Evolutionary conservation across 495 filamentous ascomycete species (phyloP).

Genomic region (Hypoxylon trugodes): DNA sequence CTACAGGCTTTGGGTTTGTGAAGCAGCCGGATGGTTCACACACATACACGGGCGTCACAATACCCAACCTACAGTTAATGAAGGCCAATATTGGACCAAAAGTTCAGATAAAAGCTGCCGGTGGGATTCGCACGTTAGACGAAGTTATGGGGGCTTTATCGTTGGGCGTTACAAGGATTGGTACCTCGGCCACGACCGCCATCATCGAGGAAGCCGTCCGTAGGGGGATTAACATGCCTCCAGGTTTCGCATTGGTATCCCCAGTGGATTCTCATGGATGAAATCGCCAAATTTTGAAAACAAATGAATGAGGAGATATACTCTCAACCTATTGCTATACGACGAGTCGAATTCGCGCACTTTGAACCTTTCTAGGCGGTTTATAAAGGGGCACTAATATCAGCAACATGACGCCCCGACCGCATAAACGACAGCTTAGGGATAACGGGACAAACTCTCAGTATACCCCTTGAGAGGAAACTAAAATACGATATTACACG

Average conservation of each 20-base stretch:
- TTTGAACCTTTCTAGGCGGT: no score
- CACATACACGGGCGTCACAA: constrained; percentile 60
- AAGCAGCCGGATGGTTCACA: constrained; percentile 60
- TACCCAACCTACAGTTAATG: constrained; percentile 62
- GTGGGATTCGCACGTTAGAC: constrained; percentile 60
- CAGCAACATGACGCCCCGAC: no score
- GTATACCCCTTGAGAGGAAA: no score
- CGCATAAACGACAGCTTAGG: no score
- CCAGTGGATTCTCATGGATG: neutral
- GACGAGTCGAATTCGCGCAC: no score
- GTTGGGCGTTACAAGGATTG: constrained; percentile 57
- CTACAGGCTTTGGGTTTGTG: constrained; percentile 65
- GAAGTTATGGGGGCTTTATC: constrained; percentile 51
- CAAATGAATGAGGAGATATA: no score
- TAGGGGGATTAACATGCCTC: constrained; percentile 58
- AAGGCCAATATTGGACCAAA: constrained; percentile 51
- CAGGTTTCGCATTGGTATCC: constrained; percentile 41
- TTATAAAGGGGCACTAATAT: no score
- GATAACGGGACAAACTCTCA: no score
- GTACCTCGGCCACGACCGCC: constrained; percentile 60
- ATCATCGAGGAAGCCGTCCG: constrained; percentile 63
- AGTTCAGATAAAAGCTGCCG: constrained; percentile 65
- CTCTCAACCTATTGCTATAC: no score
- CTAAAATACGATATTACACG: no score
- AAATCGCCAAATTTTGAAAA: neutral